These are phyloP conservation scores for Penicillium samsonianum DNA, from an alignment of 495 filamentous ascomycete genomes.

Conservation along the genomic window DNA sequence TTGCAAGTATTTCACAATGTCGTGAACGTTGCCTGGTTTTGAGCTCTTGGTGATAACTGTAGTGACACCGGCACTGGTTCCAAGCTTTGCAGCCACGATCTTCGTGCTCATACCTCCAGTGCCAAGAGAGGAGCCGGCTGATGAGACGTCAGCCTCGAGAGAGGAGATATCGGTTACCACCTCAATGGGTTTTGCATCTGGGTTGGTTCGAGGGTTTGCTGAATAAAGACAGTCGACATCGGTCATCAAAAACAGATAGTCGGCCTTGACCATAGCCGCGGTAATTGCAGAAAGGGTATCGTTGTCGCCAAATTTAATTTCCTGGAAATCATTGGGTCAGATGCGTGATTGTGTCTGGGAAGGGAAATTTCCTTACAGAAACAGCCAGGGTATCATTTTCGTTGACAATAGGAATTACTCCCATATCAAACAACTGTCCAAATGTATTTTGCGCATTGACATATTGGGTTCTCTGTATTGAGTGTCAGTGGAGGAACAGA, in stretches of 20 bases:
- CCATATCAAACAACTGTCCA: constrained; percentile 86
- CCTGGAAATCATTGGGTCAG: constrained; percentile 39
- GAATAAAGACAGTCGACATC: constrained; percentile 98
- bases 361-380: constrained; percentile 50
- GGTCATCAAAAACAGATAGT: constrained; percentile 98
- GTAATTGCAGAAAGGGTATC: constrained; percentile 96
- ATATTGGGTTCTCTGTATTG: constrained; percentile 78
- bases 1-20: constrained; percentile 83
- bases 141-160: constrained; percentile 88
- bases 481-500: constrained; percentile 17
- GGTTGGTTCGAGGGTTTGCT: constrained; percentile 83
- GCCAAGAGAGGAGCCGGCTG: constrained; percentile 81
- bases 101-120: constrained; percentile 99
- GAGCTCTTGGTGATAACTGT: constrained; percentile 92
- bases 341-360: not conserved
- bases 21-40: constrained; percentile 85
- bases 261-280: constrained; percentile 94
- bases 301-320: constrained; percentile 99
- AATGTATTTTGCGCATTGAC: constrained; percentile 95
- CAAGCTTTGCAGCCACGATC: constrained; percentile 90
- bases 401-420: constrained; percentile 96
- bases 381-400: constrained; percentile 98
- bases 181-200: constrained; percentile 85
- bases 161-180: constrained; percentile 86
- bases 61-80: constrained; percentile 92